These are phyloP conservation scores for Pythium phragmitis DNA, from an alignment of 352 stramenopile genomes.

Conservation along the genomic window DNA sequence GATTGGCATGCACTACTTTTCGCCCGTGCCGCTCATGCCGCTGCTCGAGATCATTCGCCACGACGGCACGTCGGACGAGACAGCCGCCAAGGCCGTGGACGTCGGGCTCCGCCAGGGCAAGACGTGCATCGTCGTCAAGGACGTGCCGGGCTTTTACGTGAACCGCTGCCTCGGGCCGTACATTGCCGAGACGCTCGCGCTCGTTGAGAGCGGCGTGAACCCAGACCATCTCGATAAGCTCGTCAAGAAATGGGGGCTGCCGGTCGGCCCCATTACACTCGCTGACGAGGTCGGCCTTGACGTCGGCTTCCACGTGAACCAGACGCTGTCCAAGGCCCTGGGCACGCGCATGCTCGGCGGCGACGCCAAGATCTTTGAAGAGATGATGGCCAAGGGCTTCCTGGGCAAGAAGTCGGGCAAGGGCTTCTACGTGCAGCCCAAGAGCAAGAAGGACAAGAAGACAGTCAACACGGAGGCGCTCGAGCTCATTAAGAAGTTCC, in stretches of 20 bases:
- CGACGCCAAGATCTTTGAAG: conserved; percentile 89
- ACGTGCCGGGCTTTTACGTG: conserved; percentile 99
- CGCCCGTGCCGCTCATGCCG: conserved; percentile 96
- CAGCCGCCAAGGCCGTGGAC: conserved; percentile 91
- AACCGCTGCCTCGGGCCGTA: conserved; percentile 98
- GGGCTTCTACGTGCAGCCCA: conserved; percentile 97
- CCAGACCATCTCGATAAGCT: conserved; percentile 95
- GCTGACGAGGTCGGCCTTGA: conserved; percentile 98
- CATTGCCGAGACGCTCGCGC: conserved; percentile 88
- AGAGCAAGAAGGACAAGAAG: conserved; percentile 91
- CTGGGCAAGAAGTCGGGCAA: conserved; percentile 96
- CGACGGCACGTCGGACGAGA: conserved; percentile 86
- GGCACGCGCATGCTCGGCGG: conserved; percentile 94
- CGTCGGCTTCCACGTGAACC: conserved; percentile 93
- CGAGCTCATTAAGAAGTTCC: conserved; percentile 78
- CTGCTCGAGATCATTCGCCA: conserved; percentile 99
- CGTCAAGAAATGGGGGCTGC: conserved; percentile 96
- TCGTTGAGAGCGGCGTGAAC: conserved; percentile 90
- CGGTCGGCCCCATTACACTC: conserved; percentile 96
- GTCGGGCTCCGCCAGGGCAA: conserved; percentile 97
- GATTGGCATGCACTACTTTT: conserved; percentile 99
- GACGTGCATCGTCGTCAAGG: conserved; percentile 97
- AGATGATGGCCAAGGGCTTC: conserved; percentile 96
- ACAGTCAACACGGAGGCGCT: conserved; percentile 87
- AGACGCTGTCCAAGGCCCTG: conserved; percentile 92